Evolutionary conservation across 441 rosid species (phyloP).

Genomic region (Arabidopsis lyrata): DNA sequence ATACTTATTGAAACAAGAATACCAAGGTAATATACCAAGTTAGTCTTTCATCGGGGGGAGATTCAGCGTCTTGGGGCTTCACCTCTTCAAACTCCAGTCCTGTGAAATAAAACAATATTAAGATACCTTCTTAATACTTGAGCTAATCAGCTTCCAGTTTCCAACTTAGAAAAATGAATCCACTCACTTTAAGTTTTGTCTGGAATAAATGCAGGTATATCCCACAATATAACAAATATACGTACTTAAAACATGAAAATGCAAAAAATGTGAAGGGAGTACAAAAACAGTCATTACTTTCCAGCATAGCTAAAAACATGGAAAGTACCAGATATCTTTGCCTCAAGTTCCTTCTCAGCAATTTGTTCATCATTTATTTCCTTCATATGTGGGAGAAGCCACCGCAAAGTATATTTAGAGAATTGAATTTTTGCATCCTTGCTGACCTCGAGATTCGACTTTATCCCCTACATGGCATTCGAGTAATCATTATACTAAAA

Average conservation of each 20-base stretch:
- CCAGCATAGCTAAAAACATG: background rate
- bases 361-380: conserved; percentile 39
- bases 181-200: background rate
- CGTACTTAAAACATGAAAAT: background rate
- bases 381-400: conserved; percentile 42
- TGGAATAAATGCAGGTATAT: background rate
- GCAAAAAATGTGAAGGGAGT: background rate
- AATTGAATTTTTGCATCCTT: conserved; percentile 4
- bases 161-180: conserved; percentile 9
- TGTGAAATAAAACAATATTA: background rate
- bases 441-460: background rate
- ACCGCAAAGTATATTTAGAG: conserved; percentile 19
- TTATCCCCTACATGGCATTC: conserved; percentile 30
- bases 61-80: conserved; percentile 6
- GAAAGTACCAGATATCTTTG: conserved; percentile 36
- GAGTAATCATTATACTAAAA: background rate
- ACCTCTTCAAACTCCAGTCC: conserved; percentile 33
- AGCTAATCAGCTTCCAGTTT: conserved; percentile 9
- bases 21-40: conserved; percentile 27
- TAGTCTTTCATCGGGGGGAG: conserved; percentile 23
- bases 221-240: background rate
- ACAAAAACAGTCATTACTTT: background rate
- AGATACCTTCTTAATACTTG: background rate
- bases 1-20: background rate
- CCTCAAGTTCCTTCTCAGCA: conserved; percentile 34